Base-by-base conservation (phyloP, 2,329 filamentous ascomycete species). In the Fusarium keratoplasticum region DNA sequence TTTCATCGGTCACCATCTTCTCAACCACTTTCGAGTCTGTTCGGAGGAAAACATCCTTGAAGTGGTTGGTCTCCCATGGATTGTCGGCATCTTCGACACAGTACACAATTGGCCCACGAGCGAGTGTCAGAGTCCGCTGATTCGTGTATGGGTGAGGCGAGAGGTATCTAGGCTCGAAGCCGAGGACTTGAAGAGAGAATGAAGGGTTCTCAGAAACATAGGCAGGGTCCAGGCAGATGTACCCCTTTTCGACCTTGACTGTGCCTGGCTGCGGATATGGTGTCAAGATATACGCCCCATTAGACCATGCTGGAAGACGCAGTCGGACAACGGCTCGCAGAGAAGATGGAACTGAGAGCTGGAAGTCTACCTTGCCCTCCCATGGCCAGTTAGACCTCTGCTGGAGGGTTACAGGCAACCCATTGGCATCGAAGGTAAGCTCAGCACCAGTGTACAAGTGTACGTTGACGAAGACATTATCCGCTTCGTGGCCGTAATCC, bases 41-140 rank as follows among this genome's bases (percentile, higher is more conserved):
- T 33, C 50, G 59, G 13, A 70, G 25, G 13, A 66, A 52, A 7
- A 83, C 71, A 64, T 83, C 81, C 73, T 86, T 88, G 82, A 90
- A 90, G 77, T 91, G 88, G 72, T 89, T 84, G 2, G 81, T 74
- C 60, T 88, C 89, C 87, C 87, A 90, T 1, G 80, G 38, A 66
- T 91, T 90, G 73, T 91, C 89, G 8, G 84, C 75, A 69, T 91
- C 89, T 76, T 92, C 89, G 7, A 88, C 84, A 70, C 88, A 91
- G 79, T 91, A 92, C 11, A 91, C 82, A 22, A 92, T 78, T 0
- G 89, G 89, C 0, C 89, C 89, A 11, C 88, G 84, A 6, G 85
- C 88, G 10, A 91, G 79, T 3, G 86, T 83, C 44, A 89, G 72
- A 8, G 86, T 88, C 29, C 85, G 80, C 76, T 90, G 87, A 71